Conservation (phyloP, 2,329 filamentous ascomycete species). For the Nannizziopsis arthrosporioides region DNA sequence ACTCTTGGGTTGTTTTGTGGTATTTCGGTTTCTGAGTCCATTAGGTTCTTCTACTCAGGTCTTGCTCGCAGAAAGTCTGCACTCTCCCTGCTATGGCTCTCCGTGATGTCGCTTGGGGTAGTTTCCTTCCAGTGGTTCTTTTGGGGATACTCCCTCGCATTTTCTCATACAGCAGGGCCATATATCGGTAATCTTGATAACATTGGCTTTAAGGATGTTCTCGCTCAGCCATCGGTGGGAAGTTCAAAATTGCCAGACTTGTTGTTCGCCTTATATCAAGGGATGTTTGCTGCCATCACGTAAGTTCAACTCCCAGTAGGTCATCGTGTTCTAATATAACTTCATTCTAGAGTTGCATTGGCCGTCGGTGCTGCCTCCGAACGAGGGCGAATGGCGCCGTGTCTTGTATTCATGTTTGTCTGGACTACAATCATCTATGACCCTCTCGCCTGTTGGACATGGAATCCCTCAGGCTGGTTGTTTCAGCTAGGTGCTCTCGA, state of each 20-base stretch:
- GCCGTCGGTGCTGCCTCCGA: slow-evolving; percentile 78
- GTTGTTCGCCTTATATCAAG: slow-evolving; percentile 64
- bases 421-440: slow-evolving; percentile 88
- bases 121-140: slow-evolving; percentile 91
- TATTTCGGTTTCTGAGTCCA: neutral
- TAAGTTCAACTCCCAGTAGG: slow-evolving; percentile 36
- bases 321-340: neutral
- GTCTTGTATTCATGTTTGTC: slow-evolving; percentile 83
- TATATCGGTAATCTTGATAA: slow-evolving; percentile 59
- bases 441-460: slow-evolving; percentile 89
- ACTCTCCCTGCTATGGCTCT: slow-evolving; percentile 72
- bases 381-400: slow-evolving; percentile 75
- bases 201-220: slow-evolving; percentile 65
- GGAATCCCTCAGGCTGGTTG: slow-evolving; percentile 75
- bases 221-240: slow-evolving; percentile 64
- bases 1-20: neutral
- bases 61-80: slow-evolving; percentile 82
- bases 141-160: slow-evolving; percentile 55
- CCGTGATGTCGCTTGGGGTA: slow-evolving; percentile 67
- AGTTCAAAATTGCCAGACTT: slow-evolving; percentile 66
- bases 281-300: slow-evolving; percentile 61
- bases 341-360: slow-evolving; percentile 55
- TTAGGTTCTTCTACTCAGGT: slow-evolving; percentile 82
- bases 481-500: slow-evolving; percentile 69
- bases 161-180: slow-evolving; percentile 46